These are phyloP conservation scores for Pythium myriotylum DNA, from an alignment of 352 stramenopile genomes.

Conservation along the genomic window DNA sequence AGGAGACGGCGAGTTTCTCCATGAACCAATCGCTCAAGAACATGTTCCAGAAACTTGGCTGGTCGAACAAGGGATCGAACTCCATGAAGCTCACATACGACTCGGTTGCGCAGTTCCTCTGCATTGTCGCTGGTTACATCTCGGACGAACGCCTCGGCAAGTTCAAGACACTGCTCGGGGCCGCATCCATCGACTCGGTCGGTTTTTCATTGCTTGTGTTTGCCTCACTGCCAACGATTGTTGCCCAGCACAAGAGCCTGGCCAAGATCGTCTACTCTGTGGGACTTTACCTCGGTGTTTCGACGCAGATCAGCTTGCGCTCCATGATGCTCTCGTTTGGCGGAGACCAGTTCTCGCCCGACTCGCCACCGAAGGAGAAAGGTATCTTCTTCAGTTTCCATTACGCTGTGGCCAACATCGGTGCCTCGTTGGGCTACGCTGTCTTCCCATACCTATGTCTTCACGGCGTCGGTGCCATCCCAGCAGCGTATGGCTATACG, in stretches of 20 bases:
- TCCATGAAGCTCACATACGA: slow-evolving; percentile 39
- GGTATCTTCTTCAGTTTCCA: slow-evolving; percentile 53
- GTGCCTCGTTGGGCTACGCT: slow-evolving; percentile 50
- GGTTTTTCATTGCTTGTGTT: slow-evolving; percentile 23
- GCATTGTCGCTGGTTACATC: slow-evolving; percentile 33
- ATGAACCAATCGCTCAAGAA: slow-evolving; percentile 39
- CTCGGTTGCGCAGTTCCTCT: slow-evolving; percentile 31
- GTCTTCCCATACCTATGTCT: slow-evolving; percentile 52
- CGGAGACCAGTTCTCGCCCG: slow-evolving; percentile 36
- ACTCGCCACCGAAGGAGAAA: slow-evolving; percentile 26
- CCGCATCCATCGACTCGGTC: slow-evolving; percentile 24
- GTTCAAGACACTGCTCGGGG: slow-evolving; percentile 36
- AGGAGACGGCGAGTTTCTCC: slow-evolving; percentile 31
- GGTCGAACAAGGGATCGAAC: slow-evolving; percentile 31
- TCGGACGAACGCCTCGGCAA: slow-evolving; percentile 32
- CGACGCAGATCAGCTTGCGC: slow-evolving; percentile 30
- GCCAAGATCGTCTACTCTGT: slow-evolving; percentile 30
- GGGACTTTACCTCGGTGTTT: slow-evolving; percentile 32
- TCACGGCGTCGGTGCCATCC: slow-evolving; percentile 44
- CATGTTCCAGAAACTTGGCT: slow-evolving; percentile 35
- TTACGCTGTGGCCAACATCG: slow-evolving; percentile 62
- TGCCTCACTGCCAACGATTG: slow-evolving; percentile 27
- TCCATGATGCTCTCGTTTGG: slow-evolving; percentile 33
- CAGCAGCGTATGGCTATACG: slow-evolving; percentile 52
- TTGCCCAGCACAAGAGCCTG: slow-evolving; percentile 17